Base-by-base conservation (phyloP, 768 basidiomycete species). In the Calocera cornea region DNA sequence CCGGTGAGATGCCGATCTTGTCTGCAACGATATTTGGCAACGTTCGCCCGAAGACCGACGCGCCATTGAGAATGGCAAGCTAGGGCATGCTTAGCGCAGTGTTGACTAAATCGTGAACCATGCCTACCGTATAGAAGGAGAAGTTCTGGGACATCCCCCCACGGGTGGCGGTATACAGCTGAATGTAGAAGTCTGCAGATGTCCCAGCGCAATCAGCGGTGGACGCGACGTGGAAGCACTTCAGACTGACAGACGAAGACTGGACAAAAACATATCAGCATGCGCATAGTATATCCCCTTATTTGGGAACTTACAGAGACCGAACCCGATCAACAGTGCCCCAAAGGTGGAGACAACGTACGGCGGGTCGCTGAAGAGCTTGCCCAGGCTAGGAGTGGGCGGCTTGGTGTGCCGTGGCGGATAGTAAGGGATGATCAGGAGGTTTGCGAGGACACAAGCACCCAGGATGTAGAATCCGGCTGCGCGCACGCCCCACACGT, bases 11-110 rank as follows among this genome's bases (percentile, higher is more conserved):
- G 1, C 86, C 84, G 22, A 83, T 38, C 22, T 76, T 72, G 75
- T 89, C 88, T 1, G 82, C 81, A 0, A 86, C 63, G 29, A 80
- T 64, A 8, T 88, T 88, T 0, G 81, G 79, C 0, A 75, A 60
- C 50, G 86, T 77, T 14, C 90, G 83, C 3, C 88, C 89, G 29
- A 87, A 77, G 1, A 84, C 77, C 0, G 86, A 87, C 34, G 82
- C 79, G 0, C 82, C 86, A 71, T 92, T 92, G 2, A 85, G 83
- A 65, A 91, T 79, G 0, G 81, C 78, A 34, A 86, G 72, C 80
- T 84, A 65, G 33, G 41, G 63, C 12, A 65, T 54, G 1, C 69
- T 67, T 16, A 73, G 34, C 19, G 24, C 19, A 19, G 24, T 19
- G 16, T 47, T 17, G 5, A 19, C 19, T 47, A 3, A 24, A 19